phyloP scores from a whole-genome alignment of 768 basidiomycete species.

The Lanmaoa rubissima region DNA sequence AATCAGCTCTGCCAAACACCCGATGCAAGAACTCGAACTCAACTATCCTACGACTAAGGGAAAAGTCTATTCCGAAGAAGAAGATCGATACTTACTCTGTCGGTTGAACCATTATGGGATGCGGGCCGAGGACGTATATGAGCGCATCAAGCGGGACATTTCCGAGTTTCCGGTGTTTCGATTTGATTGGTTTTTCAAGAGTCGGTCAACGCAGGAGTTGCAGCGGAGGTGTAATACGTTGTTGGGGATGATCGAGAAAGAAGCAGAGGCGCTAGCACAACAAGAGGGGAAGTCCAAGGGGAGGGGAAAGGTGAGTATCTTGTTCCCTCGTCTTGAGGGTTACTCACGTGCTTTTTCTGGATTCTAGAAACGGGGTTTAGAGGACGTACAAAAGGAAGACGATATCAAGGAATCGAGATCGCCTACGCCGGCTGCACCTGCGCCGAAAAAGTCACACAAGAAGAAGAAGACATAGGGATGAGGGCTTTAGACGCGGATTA shows the following conservation, averaged over 20 bases:
- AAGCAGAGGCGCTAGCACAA: slow-evolving; percentile 63
- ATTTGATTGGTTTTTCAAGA: slow-evolving; percentile 99
- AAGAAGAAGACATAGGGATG: slow-evolving; percentile 59
- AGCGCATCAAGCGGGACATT: slow-evolving; percentile 94
- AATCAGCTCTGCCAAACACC: slow-evolving; percentile 78
- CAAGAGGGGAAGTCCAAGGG: slow-evolving; percentile 67
- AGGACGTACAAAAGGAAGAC: slow-evolving; percentile 56
- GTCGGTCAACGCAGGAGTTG: slow-evolving; percentile 85
- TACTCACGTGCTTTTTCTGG: slow-evolving; percentile 1
- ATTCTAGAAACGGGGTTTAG: slow-evolving; percentile 66
- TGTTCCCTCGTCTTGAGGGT: background rate
- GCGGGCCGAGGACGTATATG: slow-evolving; percentile 85
- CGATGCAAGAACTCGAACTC: slow-evolving; percentile 96
- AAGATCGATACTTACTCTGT: slow-evolving; percentile 92
- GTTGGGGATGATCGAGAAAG: slow-evolving; percentile 89
- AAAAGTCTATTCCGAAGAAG: slow-evolving; percentile 95
- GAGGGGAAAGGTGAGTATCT: slow-evolving; percentile 59
- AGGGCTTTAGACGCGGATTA: background rate
- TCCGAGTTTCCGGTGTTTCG: slow-evolving; percentile 95
- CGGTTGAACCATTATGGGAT: slow-evolving; percentile 89
- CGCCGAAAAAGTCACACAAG: slow-evolving; percentile 60
- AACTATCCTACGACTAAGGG: slow-evolving; percentile 96
- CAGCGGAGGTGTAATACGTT: slow-evolving; percentile 86
- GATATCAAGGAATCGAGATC: slow-evolving; percentile 54
- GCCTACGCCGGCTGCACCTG: slow-evolving; percentile 53